Evolutionary conservation across 257 asterid genomes (phyloP).

Genomic region (Capsicum rhomboideum): DNA sequence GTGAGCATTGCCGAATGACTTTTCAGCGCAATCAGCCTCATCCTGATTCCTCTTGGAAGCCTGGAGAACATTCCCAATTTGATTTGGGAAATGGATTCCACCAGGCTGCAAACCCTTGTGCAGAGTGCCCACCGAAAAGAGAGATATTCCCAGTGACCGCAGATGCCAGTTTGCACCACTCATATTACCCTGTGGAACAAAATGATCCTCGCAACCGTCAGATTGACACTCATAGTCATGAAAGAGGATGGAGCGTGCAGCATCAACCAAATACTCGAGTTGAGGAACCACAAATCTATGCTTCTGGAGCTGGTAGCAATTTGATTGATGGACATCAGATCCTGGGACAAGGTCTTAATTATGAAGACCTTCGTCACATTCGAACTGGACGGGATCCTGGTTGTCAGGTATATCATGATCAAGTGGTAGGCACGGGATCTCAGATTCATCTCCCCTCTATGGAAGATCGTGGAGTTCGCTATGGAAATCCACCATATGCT

Average conservation of each 20-base stretch:
- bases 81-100: slow-evolving; percentile 60
- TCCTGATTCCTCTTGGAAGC: slow-evolving; percentile 53
- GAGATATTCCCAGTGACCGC: slow-evolving; percentile 47
- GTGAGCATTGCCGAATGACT: slow-evolving; percentile 55
- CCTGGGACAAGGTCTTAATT: slow-evolving; percentile 54
- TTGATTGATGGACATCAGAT: slow-evolving; percentile 45
- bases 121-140: slow-evolving; percentile 66
- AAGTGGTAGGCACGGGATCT: slow-evolving; percentile 39
- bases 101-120: slow-evolving; percentile 47
- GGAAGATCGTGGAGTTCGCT: slow-evolving; percentile 61
- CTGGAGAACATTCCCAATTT: slow-evolving; percentile 49
- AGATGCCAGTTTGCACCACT: slow-evolving; percentile 49
- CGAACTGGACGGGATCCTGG: slow-evolving; percentile 54
- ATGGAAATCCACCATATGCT: slow-evolving; percentile 44
- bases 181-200: slow-evolving; percentile 53
- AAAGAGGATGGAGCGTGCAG: slow-evolving; percentile 66
- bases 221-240: slow-evolving; percentile 46
- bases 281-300: slow-evolving; percentile 55
- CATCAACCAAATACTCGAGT: slow-evolving; percentile 50
- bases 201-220: slow-evolving; percentile 50
- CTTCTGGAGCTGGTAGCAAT: slow-evolving; percentile 52
- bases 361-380: slow-evolving; percentile 49
- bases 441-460: slow-evolving; percentile 43
- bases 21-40: slow-evolving; percentile 57
- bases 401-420: slow-evolving; percentile 60